Percentiles rank a stretch among this genome's conserved stretches.
Evolutionary conservation across 768 basidiomycete species (phyloP).

Genomic region (Boletus insuetus): DNA sequence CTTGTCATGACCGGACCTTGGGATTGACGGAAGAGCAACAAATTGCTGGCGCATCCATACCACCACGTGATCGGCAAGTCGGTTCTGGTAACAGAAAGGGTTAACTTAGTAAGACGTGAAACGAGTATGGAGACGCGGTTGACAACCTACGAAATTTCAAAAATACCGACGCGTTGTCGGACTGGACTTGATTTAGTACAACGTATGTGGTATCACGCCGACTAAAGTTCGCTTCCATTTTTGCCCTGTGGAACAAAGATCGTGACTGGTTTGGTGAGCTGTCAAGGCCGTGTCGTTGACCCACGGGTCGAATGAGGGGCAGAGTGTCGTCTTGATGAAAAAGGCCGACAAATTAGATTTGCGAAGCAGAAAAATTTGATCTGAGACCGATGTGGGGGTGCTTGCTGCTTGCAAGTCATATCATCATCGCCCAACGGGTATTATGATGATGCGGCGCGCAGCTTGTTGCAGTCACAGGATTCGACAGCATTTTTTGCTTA

Average conservation of each 20-base stretch:
- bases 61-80: slow-evolving; percentile 30
- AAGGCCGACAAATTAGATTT: slow-evolving; percentile 20
- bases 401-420: background rate
- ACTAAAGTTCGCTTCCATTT: slow-evolving; percentile 23
- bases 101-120: slow-evolving; percentile 22
- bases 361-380: slow-evolving; percentile 15
- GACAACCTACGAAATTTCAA: slow-evolving; percentile 14
- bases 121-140: slow-evolving; percentile 24
- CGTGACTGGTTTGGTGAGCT: slow-evolving; percentile 10
- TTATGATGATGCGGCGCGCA: slow-evolving; percentile 15
- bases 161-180: slow-evolving; percentile 10
- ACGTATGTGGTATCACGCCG: slow-evolving; percentile 1
- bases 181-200: slow-evolving; percentile 5
- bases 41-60: background rate
- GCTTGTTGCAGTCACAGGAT: slow-evolving; percentile 14
- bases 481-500: slow-evolving; percentile 17
- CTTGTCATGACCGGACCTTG: slow-evolving; percentile 15
- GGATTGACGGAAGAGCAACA: background rate
- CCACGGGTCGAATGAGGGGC: slow-evolving; percentile 2
- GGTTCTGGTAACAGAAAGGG: slow-evolving; percentile 20
- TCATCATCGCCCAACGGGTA: slow-evolving; percentile 6
- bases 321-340: slow-evolving; percentile 10
- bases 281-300: slow-evolving; percentile 11
- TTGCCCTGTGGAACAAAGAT: slow-evolving; percentile 19
- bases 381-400: slow-evolving; percentile 8